Evolutionary conservation across 2,329 filamentous ascomycete species (phyloP), one percentile per base, ranked within the genome.

Genomic region (Phialocephala sp.): DNA sequence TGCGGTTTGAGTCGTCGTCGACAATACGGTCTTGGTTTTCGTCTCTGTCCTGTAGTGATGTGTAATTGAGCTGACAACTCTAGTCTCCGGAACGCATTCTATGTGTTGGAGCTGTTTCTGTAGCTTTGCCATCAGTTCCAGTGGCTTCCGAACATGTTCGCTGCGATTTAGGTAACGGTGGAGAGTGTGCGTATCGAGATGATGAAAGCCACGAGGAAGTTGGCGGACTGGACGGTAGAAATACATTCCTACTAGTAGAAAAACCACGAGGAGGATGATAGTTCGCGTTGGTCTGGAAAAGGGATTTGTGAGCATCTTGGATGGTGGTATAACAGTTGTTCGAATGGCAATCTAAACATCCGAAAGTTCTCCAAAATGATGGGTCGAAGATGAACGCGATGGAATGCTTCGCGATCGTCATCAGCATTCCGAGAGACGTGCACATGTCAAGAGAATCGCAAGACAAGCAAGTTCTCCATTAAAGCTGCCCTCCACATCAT

Each of bases 121-220:
- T 32, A 52, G 14, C 15, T 52, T 52, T 8, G 47, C 8, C 8
- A 52, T 52, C 8, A 52, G 27, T 9, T 1, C 22, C 47, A 24
- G 15, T 32, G 54, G 54, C 15, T 11, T 56, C n/a, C 37, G 27
- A 12, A 11, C 36, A 37, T 36, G 54, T 15, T 56, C 54, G 22
- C 54, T 56, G 1, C 54, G 54, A 56, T 56, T 56, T 9, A 56
- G 32, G n/a, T 56, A 56, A n/a, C n/a, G 54, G 18, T 36, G 32
- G 5, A 36, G 20, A 20, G 27, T 39, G 6, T 37, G 14, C 5
- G 32, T 56, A 14, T 56, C 54, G 54, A 37, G 22, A 37, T 56
- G 54, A 24, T 9, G 47, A 27, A 52, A 52, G 54, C 4, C 18
- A 5, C 15, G 32, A 5, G 54, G 27, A n/a, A 56, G n/a, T n/a